Percentiles rank a stretch among this genome's conserved stretches.
phyloP scores from a whole-genome alignment of 495 filamentous ascomycete species.

The Letharia lupina region DNA sequence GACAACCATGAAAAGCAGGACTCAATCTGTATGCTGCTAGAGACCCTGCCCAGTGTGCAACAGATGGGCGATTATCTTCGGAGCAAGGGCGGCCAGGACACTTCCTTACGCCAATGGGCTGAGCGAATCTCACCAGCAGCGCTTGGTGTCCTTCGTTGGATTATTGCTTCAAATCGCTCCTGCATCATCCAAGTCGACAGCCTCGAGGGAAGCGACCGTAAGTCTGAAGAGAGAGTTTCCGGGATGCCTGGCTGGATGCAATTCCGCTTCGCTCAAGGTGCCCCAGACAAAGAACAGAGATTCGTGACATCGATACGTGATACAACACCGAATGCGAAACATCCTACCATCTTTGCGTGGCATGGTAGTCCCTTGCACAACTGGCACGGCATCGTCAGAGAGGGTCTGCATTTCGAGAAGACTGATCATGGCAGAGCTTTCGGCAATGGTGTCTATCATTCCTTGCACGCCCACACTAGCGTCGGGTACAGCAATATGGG shows the following conservation, averaged over 20 bases:
- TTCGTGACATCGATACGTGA: conserved; percentile 58
- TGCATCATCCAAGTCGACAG: conserved; percentile 68
- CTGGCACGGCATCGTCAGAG: conserved; percentile 86
- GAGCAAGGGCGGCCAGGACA: conserved; percentile 28
- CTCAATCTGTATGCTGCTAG: conserved; percentile 51
- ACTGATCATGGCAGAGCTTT: conserved; percentile 55
- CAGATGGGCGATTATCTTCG: conserved; percentile 56
- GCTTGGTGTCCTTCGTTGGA: conserved; percentile 69
- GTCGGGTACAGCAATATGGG: conserved; percentile 41
- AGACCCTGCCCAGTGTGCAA: conserved; percentile 57
- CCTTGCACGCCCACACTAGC: conserved; percentile 49
- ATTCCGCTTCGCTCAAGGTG: conserved; percentile 82
- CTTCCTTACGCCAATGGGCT: conserved; percentile 49
- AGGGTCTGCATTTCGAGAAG: conserved; percentile 66
- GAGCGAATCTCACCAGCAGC: conserved; percentile 57
- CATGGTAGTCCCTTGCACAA: conserved; percentile 70
- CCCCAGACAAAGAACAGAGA: conserved; percentile 81
- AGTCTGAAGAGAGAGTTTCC: conserved; percentile 45
- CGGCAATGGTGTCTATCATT: conserved; percentile 80
- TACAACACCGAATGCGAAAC: conserved; percentile 33
- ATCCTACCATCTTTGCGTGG: conserved; percentile 75
- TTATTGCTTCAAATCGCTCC: conserved; percentile 83
- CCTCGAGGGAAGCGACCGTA: conserved; percentile 15
- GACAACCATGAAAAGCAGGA: conserved; percentile 38
- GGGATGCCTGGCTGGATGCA: conserved; percentile 66